These are phyloP conservation scores for Lasiodiplodia hormozganensis DNA, from an alignment of 2,329 filamentous ascomycete genomes.

Conservation along the genomic window DNA sequence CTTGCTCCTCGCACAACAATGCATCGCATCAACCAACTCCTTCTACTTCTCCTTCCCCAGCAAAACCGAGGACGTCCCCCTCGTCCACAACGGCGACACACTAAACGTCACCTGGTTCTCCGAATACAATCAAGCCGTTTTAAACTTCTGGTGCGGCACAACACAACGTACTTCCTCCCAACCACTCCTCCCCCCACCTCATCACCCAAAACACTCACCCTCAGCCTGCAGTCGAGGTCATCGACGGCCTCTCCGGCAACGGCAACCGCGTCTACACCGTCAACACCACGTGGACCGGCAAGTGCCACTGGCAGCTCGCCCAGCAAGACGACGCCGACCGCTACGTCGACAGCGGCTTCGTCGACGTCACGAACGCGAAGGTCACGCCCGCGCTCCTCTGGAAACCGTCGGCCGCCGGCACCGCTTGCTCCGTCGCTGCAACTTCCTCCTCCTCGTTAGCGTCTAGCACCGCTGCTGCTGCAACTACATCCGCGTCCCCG, in stretches of 20 bases:
- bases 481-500: no score
- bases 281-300: conserved; percentile 2
- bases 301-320: conserved; percentile 13
- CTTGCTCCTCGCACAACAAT: not conserved
- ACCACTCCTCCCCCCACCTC: not conserved
- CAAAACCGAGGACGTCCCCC: not conserved
- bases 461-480: no score
- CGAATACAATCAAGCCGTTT: not conserved
- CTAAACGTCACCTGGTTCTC: conserved; percentile 24
- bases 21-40: not conserved
- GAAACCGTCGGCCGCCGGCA: not conserved
- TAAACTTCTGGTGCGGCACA: conserved; percentile 2
- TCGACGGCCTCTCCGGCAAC: conserved; percentile 1
- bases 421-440: not conserved
- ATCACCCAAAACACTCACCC: no score
- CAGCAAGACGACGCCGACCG: not conserved
- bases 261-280: not conserved
- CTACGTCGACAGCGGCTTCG: conserved; percentile 14
- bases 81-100: conserved; percentile 17
- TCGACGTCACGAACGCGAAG: conserved; percentile 7
- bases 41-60: conserved; percentile 19
- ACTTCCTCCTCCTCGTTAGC: no score
- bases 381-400: not conserved
- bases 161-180: not conserved
- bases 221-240: not conserved